These are phyloP conservation scores for Daldinia sp. DNA, from an alignment of 2,329 filamentous ascomycete genomes.

Conservation along the genomic window DNA sequence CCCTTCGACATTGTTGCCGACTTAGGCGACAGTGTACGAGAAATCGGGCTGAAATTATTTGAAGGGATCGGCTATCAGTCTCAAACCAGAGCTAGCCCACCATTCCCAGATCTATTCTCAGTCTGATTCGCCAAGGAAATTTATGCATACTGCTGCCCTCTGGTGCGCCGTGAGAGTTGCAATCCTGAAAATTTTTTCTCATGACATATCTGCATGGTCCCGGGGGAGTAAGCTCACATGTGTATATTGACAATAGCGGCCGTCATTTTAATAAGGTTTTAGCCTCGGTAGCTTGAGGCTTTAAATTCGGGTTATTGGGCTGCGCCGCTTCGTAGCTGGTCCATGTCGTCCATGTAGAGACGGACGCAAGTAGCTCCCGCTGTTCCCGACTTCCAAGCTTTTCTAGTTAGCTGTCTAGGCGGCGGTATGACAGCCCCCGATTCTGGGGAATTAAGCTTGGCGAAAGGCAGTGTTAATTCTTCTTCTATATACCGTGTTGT, in stretches of 20 bases:
- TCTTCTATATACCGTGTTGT: conserved; percentile 17
- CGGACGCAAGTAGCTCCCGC: conserved; percentile 29
- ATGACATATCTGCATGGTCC: conserved; percentile 25
- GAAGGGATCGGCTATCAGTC: background rate
- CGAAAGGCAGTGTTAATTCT: conserved; percentile 13
- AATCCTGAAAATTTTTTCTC: conserved; percentile 10
- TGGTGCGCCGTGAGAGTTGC: conserved; percentile 11
- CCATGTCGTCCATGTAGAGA: conserved; percentile 4
- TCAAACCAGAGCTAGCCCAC: conserved; percentile 8
- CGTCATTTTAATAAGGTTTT: conserved; percentile 13
- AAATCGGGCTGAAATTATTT: conserved; percentile 7
- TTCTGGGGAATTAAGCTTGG: conserved; percentile 34
- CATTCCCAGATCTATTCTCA: conserved; percentile 9
- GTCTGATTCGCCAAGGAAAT: conserved; percentile 12
- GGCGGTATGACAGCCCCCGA: conserved; percentile 10
- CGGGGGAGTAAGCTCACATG: conserved; percentile 27
- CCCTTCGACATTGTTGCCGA: conserved; percentile 16
- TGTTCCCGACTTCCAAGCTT: conserved; percentile 31
- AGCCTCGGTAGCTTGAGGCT: conserved; percentile 26
- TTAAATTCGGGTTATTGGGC: conserved; percentile 16
- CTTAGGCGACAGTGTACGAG: background rate
- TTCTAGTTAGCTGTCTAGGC: conserved; percentile 25
- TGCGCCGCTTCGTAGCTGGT: conserved; percentile 29
- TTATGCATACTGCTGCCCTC: conserved; percentile 8
- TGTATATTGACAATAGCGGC: conserved; percentile 20